phyloP scores from a whole-genome alignment of 2,329 filamentous ascomycete genomes.

The Aaosphaeria arxii region DNA sequence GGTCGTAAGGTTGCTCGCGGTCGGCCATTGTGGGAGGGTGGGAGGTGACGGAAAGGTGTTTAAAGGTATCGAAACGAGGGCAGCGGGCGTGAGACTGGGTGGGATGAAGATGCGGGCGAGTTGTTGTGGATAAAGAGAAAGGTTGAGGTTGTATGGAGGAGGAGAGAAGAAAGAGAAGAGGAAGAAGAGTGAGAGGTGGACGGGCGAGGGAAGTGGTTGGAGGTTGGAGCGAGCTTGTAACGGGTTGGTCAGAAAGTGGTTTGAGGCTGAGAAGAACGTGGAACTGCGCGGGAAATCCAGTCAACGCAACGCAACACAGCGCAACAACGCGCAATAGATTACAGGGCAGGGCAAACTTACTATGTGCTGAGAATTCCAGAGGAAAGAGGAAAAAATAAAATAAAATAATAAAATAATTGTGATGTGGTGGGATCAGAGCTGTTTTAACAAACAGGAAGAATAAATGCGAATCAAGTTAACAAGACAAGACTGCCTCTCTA shows the following conservation, averaged over 20 bases:
- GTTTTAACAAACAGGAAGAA: too few species aligned
- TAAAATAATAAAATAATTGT: too few species aligned
- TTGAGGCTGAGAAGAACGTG: constrained; percentile 28
- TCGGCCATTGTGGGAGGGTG: constrained; percentile 49
- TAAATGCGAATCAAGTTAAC: too few species aligned
- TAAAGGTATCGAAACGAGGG: neutral
- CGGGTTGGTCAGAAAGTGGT: constrained; percentile 17
- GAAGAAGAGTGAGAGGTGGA: neutral
- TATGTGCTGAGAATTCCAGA: too few species aligned
- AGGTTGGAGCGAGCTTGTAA: constrained; percentile 17
- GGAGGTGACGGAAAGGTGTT: neutral
- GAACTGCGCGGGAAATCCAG: neutral
- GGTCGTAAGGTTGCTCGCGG: constrained; percentile 72
- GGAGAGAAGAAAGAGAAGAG: too few species aligned
- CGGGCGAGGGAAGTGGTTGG: constrained; percentile 6
- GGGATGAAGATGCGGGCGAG: neutral
- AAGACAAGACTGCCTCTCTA: too few species aligned
- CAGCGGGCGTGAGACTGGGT: neutral
- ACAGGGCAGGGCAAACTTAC: too few species aligned
- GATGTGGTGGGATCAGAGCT: too few species aligned
- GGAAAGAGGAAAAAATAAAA: too few species aligned
- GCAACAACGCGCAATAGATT: neutral
- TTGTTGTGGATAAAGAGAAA: too few species aligned
- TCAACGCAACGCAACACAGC: neutral
- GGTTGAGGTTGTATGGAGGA: too few species aligned